Conservation (phyloP, 1,139 yeast genomes). For the Sugiyamaella novakii region DNA sequence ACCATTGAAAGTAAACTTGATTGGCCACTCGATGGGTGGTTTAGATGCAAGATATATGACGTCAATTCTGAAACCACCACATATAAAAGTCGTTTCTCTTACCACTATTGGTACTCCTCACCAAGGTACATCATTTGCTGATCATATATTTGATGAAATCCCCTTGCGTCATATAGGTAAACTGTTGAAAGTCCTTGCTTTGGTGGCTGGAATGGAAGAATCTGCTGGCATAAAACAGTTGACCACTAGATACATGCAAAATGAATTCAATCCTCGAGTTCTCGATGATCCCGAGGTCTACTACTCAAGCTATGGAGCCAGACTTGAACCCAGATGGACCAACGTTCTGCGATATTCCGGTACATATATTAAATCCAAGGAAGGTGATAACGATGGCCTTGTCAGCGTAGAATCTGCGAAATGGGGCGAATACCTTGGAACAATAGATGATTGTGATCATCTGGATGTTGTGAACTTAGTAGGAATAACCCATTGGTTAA, state of each 20-base stretch:
- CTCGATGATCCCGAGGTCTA: conserved; percentile 61
- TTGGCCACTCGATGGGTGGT: conserved; percentile 98
- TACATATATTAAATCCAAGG: conserved; percentile 53
- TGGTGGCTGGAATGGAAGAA: conserved; percentile 27
- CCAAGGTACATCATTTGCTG: conserved; percentile 83
- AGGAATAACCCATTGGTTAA: conserved; percentile 25
- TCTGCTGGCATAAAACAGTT: conserved; percentile 42
- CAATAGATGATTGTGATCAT: conserved; percentile 78
- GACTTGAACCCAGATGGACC: conserved; percentile 62
- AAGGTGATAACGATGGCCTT: conserved; percentile 77
- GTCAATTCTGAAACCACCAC: conserved; percentile 49
- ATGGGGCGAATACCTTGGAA: conserved; percentile 86
- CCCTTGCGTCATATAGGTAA: conserved; percentile 19
- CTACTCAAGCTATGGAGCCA: conserved; percentile 85
- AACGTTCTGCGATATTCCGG: conserved; percentile 66
- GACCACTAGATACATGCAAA: conserved; percentile 56
- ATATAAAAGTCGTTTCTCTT: conserved; percentile 50
- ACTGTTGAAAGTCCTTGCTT: conserved; percentile 19
- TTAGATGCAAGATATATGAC: conserved; percentile 79
- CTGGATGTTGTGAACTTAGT: conserved; percentile 68
- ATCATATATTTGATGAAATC: conserved; percentile 36
- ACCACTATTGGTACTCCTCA: conserved; percentile 91
- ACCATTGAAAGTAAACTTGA: conserved; percentile 52
- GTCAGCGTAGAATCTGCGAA: conserved; percentile 75
- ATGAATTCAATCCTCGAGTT: conserved; percentile 55